Base-by-base conservation (phyloP, 2,329 filamentous ascomycete species). In the Geosmithia morbida region DNA sequence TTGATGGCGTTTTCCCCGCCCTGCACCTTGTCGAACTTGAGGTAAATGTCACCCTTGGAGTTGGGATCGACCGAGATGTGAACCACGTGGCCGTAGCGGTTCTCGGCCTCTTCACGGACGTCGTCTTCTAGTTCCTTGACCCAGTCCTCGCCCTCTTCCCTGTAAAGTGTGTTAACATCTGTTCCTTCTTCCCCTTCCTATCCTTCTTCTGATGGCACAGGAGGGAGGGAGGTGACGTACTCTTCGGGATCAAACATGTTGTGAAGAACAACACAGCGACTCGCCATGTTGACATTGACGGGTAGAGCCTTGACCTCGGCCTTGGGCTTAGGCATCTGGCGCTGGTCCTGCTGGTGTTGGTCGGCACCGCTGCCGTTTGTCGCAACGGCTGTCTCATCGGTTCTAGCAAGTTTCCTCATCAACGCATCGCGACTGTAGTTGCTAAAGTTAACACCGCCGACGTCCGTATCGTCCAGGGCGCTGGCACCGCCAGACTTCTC, bases 371-470 rank as follows among this genome's bases (percentile, higher is more conserved):
- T 11, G 33, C 33, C 33, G 33, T 16, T 37, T 13, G 33, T 37
- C 6, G 33, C 33, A 11, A 74, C 69, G 51, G 74, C 68, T 55
- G 80, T 74, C 62, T 97, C 88, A 68, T 97, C 89, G 69, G 85
- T 90, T 75, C 92, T 83, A 62, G 92, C 89, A 67, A 98, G 85
- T 71, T 97, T 96, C 66, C 87, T 81, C 92, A 98, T 98, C 68
- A 98, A 82, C 61, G 89, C 87, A 71, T 97, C 88, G 69, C 92
- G 87, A 74, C 87, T 95, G 72, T 94, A 96, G 67, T 96, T 96
- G 77, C 88, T 95, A 83, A 97, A 97, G 70, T 97, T 97, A 67
- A 98, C 90, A 61, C 92, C 92, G 46, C 86, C 87, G 62, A 98
- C 92, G 65, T 98, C 92, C 52, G 89, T 94, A 62, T 98, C 92